A percentile compares a stretch with the other conserved stretches of the same genome.
phyloP scores from a whole-genome alignment of 1,139 yeast genomes.

The Spencermartinsiella ligniputridi region DNA sequence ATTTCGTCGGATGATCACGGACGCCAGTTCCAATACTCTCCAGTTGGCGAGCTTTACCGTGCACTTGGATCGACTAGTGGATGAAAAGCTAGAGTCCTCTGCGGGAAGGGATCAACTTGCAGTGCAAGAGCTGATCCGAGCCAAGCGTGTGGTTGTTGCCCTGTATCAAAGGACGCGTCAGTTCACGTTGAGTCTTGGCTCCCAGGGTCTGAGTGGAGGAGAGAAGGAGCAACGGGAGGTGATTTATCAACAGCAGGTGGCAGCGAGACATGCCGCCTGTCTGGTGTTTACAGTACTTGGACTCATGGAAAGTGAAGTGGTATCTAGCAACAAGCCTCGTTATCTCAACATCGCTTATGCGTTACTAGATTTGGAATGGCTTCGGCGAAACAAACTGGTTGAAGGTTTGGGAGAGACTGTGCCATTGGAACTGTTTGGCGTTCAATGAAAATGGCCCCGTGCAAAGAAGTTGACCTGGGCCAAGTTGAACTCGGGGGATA shows the following conservation, averaged over 20 bases:
- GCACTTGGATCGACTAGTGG: constrained; percentile 20
- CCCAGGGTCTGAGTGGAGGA: not conserved
- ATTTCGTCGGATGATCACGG: constrained; percentile 23
- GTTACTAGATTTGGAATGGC: constrained; percentile 28
- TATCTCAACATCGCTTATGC: constrained; percentile 19
- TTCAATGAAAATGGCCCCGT: too few relatives aligned
- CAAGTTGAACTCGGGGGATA: too few relatives aligned
- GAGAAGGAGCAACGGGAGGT: not conserved
- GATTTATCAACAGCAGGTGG: not conserved
- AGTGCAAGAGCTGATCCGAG: not conserved
- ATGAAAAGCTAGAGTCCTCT: not conserved
- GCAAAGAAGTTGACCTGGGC: too few relatives aligned
- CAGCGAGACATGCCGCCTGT: not conserved
- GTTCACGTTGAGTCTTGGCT: not conserved
- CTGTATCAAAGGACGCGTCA: constrained; percentile 2
- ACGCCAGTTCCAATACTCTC: constrained; percentile 27
- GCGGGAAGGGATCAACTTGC: not conserved
- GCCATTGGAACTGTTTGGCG: not conserved
- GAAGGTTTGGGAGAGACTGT: constrained; percentile 6
- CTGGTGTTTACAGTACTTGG: constrained; percentile 9
- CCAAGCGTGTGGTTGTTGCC: not conserved
- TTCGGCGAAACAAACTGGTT: constrained; percentile 17
- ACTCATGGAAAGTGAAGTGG: constrained; percentile 5
- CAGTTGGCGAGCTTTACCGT: constrained; percentile 31
- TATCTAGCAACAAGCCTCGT: not conserved